phyloP scores from a whole-genome alignment of 2,329 filamentous ascomycete species.

The Cryphonectria carpinicola region DNA sequence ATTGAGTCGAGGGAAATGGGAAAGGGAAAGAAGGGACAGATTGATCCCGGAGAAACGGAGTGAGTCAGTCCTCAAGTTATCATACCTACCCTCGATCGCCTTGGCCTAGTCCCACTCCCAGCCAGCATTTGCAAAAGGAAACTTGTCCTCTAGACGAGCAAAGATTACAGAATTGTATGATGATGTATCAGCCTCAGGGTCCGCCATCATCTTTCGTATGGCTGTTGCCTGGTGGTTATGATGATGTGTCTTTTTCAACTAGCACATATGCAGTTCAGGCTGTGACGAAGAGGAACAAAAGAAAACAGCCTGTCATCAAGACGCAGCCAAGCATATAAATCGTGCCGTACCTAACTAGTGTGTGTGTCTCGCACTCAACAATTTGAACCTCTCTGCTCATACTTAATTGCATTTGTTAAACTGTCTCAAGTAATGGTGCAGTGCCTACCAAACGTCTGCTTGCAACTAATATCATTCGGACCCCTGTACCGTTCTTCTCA shows the following conservation, averaged over 20 bases:
- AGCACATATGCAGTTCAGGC: background rate
- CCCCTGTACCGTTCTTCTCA: background rate
- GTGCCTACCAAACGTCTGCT: background rate
- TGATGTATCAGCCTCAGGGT: background rate
- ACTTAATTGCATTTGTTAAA: background rate
- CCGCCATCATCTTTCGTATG: background rate
- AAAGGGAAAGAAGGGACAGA: background rate
- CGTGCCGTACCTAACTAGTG: too few relatives aligned
- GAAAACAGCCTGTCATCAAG: slow-evolving; percentile 4
- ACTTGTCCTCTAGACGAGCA: background rate
- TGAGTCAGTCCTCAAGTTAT: background rate
- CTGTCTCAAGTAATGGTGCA: background rate
- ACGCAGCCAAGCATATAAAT: background rate
- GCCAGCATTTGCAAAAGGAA: background rate
- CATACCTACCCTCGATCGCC: background rate
- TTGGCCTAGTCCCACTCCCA: background rate
- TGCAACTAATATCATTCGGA: background rate
- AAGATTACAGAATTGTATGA: background rate
- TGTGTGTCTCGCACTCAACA: background rate
- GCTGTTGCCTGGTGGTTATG: background rate
- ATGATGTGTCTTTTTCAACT: background rate
- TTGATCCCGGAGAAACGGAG: background rate
- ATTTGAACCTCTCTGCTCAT: background rate
- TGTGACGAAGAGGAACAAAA: background rate
- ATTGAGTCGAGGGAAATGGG: background rate